Evolutionary conservation across 176 grass and related monocot genomes (phyloP), one percentile per base, ranked within the genome.

Genomic region (Paspalum notatum): DNA sequence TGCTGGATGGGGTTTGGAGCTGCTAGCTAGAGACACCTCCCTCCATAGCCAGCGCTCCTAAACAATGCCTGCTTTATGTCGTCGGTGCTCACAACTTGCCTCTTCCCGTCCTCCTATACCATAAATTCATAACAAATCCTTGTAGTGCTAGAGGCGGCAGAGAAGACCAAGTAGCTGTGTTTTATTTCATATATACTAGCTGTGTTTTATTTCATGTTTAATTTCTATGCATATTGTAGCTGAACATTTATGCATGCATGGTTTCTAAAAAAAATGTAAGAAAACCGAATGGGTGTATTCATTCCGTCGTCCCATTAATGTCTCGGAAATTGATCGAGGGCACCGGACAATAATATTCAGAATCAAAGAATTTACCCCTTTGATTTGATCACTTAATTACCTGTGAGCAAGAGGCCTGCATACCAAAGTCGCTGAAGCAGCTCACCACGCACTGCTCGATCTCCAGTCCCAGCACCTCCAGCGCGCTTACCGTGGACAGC

Each of bases 31-130:
- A 87, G 62, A 56, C 84, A 85, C 83, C 87, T 89, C 68, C 87
- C 94, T 56, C 85, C 92, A 32, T 94, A 97, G 21, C 92, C 92
- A 53, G 90, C 91, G 58, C 88, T 91, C 80, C 88, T 91, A 57
- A 92, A 93, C 32, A 98, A 84, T 75, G 85, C 85, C 72, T 94
- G 92, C 81, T 94, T 98, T 32, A 94, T 94, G 58, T 98, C 92
- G 12, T 98, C 90, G 22, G 83, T 78, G 83, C 83, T 93, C 58
- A 83, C 62, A 7, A 68, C 74, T 55, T 65, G 66, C 56, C 77
- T 89, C 83, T 91, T 91, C 22, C 81, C 83, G 54, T 74, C 84
- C 16, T 87, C 84, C 92, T 94, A 80, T 94, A 80, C 41, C 45
- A 83, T 55, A 49, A 80, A 87, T 84, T 55, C 25, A 26, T 16